Evolutionary conservation across 2,329 filamentous ascomycete species (phyloP).

Genomic region (Pseudocercospora ulei): DNA sequence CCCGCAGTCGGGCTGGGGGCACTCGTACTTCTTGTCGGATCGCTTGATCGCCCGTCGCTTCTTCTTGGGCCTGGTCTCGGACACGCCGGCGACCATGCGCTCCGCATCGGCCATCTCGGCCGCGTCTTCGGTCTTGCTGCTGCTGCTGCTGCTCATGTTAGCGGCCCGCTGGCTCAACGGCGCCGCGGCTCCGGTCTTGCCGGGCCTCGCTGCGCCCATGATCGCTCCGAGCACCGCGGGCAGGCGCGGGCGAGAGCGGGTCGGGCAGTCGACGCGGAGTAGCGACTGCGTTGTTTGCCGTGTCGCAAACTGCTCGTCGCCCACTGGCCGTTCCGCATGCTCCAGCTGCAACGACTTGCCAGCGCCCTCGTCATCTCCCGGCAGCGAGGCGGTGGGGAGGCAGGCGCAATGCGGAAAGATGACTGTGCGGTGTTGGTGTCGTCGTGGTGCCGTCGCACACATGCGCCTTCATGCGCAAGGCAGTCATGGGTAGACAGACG

Average conservation of each 20-base stretch:
- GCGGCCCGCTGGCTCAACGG: slow-evolving; percentile 15
- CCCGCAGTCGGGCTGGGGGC: slow-evolving; percentile 74
- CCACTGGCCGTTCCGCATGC: slow-evolving; percentile 21
- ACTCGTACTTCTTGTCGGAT: slow-evolving; percentile 58
- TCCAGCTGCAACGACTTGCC: slow-evolving; percentile 9
- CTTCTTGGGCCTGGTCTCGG: slow-evolving; percentile 29
- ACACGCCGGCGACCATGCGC: slow-evolving; percentile 24
- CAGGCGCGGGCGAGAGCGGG: background rate
- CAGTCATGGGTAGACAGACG: slow-evolving; percentile 6
- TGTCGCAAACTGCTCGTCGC: slow-evolving; percentile 16
- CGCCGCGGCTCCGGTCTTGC: slow-evolving; percentile 9
- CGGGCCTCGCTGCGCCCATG: slow-evolving; percentile 11
- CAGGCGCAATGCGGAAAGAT: slow-evolving; percentile 4
- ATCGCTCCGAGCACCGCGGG: slow-evolving; percentile 9
- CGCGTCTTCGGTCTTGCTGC: slow-evolving; percentile 11
- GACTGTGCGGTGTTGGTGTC: slow-evolving; percentile 1
- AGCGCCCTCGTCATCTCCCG: slow-evolving; percentile 19
- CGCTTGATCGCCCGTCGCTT: slow-evolving; percentile 32
- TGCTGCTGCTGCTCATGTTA: slow-evolving; percentile 11
- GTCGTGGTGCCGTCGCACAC: slow-evolving; percentile 1
- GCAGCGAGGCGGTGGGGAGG: slow-evolving; percentile 4
- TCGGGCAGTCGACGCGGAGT: background rate
- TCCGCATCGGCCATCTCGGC: slow-evolving; percentile 24
- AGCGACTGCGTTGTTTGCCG: slow-evolving; percentile 4
- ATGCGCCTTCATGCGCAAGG: slow-evolving; percentile 2